A percentile compares a stretch with the other conserved stretches of the same genome.
These are phyloP conservation scores for Pichia nanzhaoensis DNA, from an alignment of 805 yeast genomes.

Conservation along the genomic window DNA sequence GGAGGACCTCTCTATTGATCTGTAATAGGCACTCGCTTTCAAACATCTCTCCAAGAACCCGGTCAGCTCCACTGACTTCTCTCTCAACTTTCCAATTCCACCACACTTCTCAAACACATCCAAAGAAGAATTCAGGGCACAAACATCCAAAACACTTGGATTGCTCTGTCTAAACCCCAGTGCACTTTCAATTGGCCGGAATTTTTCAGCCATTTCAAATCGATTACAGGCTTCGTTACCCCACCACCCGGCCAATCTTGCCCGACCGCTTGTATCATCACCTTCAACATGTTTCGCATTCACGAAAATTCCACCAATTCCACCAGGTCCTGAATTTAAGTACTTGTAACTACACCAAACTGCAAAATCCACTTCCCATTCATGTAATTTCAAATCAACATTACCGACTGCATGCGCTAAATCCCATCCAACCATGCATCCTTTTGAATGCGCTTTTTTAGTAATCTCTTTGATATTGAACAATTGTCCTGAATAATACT, in stretches of 20 bases:
- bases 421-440: constrained; percentile 82
- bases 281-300: constrained; percentile 41
- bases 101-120: constrained; percentile 54
- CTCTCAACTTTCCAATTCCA: constrained; percentile 53
- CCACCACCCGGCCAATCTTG: constrained; percentile 97
- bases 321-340: constrained; percentile 90
- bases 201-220: constrained; percentile 72
- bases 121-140: constrained; percentile 60
- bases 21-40: constrained; percentile 39
- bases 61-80: constrained; percentile 54
- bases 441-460: constrained; percentile 43
- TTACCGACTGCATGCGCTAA: constrained; percentile 94
- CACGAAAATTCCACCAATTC: constrained; percentile 79
- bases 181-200: constrained; percentile 81
- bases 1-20: constrained; percentile 21
- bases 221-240: constrained; percentile 69
- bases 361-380: constrained; percentile 91
- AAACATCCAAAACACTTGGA: constrained; percentile 83
- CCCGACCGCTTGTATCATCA: constrained; percentile 32
- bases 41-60: constrained; percentile 46
- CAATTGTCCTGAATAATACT: constrained; percentile 85
- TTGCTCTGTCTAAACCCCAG: constrained; percentile 85
- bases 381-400: constrained; percentile 67
- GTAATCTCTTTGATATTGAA: constrained; percentile 77
- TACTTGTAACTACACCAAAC: constrained; percentile 93